A percentile compares a stretch with the other conserved stretches of the same genome.
Evolutionary conservation across 306 rosid genomes (phyloP).

Genomic region (Clitoria ternatea): DNA sequence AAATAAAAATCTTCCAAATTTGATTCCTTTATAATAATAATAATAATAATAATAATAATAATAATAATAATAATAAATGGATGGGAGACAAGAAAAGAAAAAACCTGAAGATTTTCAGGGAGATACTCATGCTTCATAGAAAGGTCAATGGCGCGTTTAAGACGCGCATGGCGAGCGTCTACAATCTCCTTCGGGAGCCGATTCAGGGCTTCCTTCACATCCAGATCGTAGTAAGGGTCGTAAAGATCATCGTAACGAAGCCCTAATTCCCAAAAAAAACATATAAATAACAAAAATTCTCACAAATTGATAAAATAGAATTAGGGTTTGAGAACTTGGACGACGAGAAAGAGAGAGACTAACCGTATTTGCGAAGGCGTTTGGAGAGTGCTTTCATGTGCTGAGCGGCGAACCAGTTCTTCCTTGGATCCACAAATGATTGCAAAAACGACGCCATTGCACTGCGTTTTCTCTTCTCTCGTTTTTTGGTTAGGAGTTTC

Average conservation of each 20-base stretch:
- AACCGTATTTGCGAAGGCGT: slow-evolving; percentile 84
- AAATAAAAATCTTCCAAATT: too few species aligned
- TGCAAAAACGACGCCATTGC: slow-evolving; percentile 68
- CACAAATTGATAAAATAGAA: not conserved
- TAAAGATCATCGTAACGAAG: slow-evolving; percentile 90
- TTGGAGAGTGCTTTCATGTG: slow-evolving; percentile 78
- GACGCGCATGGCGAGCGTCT: slow-evolving; percentile 90
- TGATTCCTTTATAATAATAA: too few species aligned
- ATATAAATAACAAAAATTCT: not conserved
- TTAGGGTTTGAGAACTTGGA: slow-evolving; percentile 34
- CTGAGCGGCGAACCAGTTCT: slow-evolving; percentile 73
- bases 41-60: too few species aligned
- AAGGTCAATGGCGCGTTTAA: slow-evolving; percentile 94
- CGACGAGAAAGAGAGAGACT: not conserved
- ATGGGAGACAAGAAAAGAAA: not conserved
- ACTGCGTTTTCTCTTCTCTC: not conserved
- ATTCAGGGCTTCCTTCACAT: slow-evolving; percentile 83
- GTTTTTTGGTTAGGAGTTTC: not conserved
- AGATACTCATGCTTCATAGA: slow-evolving; percentile 97
- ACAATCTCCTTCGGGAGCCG: slow-evolving; percentile 88
- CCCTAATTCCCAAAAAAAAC: slow-evolving; percentile 45
- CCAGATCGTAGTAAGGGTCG: slow-evolving; percentile 82
- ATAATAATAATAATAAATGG: not conserved
- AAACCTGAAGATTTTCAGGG: slow-evolving; percentile 80
- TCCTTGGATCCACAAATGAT: slow-evolving; percentile 66